Evolutionary conservation across 2,329 filamentous ascomycete genomes (phyloP).

Genomic region (Rugonectria rugulosa): DNA sequence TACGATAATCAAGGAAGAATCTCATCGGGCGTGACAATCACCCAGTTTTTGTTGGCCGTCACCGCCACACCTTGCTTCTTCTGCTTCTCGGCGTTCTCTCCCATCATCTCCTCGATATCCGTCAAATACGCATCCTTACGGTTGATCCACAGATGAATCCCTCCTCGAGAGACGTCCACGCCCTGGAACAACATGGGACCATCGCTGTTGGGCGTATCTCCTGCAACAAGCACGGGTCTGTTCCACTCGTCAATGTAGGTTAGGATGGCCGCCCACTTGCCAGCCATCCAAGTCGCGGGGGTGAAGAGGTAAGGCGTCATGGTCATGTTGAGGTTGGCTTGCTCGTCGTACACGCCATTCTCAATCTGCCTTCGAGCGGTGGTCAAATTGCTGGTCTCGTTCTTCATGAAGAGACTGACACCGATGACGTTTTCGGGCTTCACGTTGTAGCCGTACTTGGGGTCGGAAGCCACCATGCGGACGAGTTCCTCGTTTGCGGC

Average conservation of each 20-base stretch:
- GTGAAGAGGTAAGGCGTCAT: conserved; percentile 53
- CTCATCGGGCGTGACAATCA: conserved; percentile 49
- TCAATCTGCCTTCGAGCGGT: conserved; percentile 50
- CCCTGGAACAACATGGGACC: conserved; percentile 55
- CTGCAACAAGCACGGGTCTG: conserved; percentile 49
- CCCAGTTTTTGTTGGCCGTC: conserved; percentile 55
- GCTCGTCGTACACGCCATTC: conserved; percentile 45
- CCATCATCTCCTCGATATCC: conserved; percentile 48
- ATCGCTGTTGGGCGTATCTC: conserved; percentile 54
- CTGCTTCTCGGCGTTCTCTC: conserved; percentile 44
- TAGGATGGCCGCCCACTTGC: conserved; percentile 53
- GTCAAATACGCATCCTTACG: conserved; percentile 45
- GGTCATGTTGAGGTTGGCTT: conserved; percentile 48
- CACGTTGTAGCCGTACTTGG: conserved; percentile 55
- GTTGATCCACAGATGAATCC: conserved; percentile 53
- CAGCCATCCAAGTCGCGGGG: conserved; percentile 52
- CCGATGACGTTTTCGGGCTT: conserved; percentile 53
- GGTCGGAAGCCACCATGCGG: conserved; percentile 54
- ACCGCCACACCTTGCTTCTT: conserved; percentile 45
- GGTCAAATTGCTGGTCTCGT: conserved; percentile 42
- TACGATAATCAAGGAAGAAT: conserved; percentile 37
- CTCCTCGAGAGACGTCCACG: conserved; percentile 50
- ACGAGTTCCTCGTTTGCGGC: conserved; percentile 54
- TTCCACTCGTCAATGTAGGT: conserved; percentile 54
- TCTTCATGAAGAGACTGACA: conserved; percentile 48